These are phyloP conservation scores for Cladorrhinum samala DNA, from an alignment of 495 filamentous ascomycete genomes.

Conservation along the genomic window DNA sequence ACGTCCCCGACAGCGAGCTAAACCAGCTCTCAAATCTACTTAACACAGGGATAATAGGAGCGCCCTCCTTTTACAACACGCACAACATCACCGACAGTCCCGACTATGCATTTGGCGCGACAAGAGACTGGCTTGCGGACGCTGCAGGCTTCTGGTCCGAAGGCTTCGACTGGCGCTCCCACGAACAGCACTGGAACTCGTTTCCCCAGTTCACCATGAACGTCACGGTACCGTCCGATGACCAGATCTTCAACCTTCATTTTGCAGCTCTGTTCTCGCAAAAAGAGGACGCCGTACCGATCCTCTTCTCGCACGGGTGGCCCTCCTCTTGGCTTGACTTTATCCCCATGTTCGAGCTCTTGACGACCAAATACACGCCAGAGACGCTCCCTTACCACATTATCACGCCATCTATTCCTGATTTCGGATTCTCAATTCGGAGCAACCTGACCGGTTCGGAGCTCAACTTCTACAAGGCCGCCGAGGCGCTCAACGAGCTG, in stretches of 20 bases:
- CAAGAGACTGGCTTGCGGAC: conserved; percentile 47
- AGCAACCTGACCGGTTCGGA: conserved; percentile 22
- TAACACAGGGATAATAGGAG: not conserved
- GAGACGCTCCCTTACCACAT: conserved; percentile 57
- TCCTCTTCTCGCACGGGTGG: conserved; percentile 45
- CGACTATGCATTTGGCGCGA: conserved; percentile 44
- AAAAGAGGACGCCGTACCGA: conserved; percentile 52
- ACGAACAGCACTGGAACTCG: not conserved
- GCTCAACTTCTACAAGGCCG: conserved; percentile 36
- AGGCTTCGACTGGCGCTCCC: conserved; percentile 43
- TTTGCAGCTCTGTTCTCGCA: conserved; percentile 59
- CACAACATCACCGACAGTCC: conserved; percentile 4
- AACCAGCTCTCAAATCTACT: conserved; percentile 1
- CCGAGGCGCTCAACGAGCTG: conserved; percentile 50
- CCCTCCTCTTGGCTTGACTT: conserved; percentile 54
- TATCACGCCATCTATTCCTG: conserved; percentile 59
- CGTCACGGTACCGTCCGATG: conserved; percentile 40
- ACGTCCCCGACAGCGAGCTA: conserved; percentile 7
- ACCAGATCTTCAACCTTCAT: conserved; percentile 45
- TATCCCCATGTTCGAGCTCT: conserved; percentile 32
- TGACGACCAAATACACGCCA: conserved; percentile 49
- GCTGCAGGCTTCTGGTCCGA: conserved; percentile 48
- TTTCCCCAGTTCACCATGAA: conserved; percentile 56
- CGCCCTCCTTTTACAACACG: conserved; percentile 14
- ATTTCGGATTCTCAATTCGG: conserved; percentile 53